Evolutionary conservation across 768 basidiomycete species (phyloP), one percentile per base, ranked within the genome.

Genomic region (Gymnopilus dilepis): DNA sequence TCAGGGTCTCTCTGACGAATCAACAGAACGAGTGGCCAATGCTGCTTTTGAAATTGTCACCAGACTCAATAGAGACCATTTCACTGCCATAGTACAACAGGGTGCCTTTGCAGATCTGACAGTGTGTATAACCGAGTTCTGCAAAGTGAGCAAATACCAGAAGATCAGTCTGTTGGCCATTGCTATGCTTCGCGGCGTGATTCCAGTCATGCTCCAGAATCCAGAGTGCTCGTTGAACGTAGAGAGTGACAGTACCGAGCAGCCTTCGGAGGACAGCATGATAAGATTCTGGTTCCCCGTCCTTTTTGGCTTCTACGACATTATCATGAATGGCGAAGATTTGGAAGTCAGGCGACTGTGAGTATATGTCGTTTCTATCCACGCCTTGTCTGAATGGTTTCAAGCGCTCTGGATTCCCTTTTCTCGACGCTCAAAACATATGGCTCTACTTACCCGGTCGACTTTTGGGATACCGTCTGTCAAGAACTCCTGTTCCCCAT

Each of bases 251-350:
- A 70, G 61, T 54, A 56, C 69, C 26, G 76, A 76, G 40, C 72
- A 74, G 51, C 73, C 78, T 0, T 80, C 80, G 67, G 91, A 92
- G 61, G 97, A 97, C 63, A 87, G 86, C 28, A 96, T 95, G 92
- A 91, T 98, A 76, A 91, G 89, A 67, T 98, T 90, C 75, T 99
- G 97, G 97, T 95, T 92, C 80, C 97, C 97, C 0, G 88, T 94
- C 1, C 80, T 99, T 37, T 97, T 99, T 71, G 91, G 92, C n/a
- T 99, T 98, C 79, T 98, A 96, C 76, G 97, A 99, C 73, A 97
- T 99, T 57, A 97, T 99, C 72, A 99, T 99, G 97, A 99, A 97
- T 63, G 97, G 95, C 17, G 97, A 99, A 73, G 97, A 99, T 70
- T 79, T 99, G 26, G 97, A 99, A 84, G 95, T 99, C 55, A 88